These are phyloP conservation scores for Cystobasidium slooffiae DNA, from an alignment of 1,284 basidiomycete genomes.

Conservation along the genomic window DNA sequence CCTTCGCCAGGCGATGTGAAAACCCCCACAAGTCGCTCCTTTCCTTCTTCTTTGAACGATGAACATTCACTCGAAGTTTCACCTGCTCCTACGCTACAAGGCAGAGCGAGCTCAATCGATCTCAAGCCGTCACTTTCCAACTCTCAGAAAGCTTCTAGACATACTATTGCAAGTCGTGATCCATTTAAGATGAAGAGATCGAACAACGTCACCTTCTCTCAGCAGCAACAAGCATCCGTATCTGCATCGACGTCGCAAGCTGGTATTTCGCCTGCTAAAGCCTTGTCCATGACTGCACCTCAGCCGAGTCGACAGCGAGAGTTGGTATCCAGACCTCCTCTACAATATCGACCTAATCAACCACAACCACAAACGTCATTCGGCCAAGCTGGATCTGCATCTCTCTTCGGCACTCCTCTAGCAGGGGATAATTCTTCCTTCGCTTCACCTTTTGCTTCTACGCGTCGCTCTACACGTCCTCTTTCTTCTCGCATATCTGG, in stretches of 20 bases:
- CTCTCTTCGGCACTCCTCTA: constrained; percentile 7
- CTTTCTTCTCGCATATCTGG: not conserved
- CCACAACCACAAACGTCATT: constrained; percentile 9
- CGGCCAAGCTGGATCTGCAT: constrained; percentile 13
- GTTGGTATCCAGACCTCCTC: not conserved
- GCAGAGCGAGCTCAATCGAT: not conserved
- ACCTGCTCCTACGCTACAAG: not conserved
- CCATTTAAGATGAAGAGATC: constrained; percentile 6
- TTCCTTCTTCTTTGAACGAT: constrained; percentile 14
- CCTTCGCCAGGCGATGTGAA: constrained; percentile 1
- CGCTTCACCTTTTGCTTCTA: not conserved
- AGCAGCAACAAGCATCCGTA: not conserved
- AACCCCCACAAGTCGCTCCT: constrained; percentile 29
- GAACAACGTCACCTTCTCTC: constrained; percentile 5
- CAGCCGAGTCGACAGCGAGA: not conserved
- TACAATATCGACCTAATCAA: constrained; percentile 8
- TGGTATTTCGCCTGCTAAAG: not conserved
- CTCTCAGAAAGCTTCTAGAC: constrained; percentile 2
- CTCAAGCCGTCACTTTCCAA: not conserved
- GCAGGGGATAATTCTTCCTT: not conserved
- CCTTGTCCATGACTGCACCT: not conserved
- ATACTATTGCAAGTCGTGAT: not conserved
- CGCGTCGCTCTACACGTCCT: not conserved
- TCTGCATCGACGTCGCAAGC: not conserved
- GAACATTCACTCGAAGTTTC: not conserved